phyloP scores from a whole-genome alignment of 2,329 filamentous ascomycete species.

The Coccinonectria pachysandricola region DNA sequence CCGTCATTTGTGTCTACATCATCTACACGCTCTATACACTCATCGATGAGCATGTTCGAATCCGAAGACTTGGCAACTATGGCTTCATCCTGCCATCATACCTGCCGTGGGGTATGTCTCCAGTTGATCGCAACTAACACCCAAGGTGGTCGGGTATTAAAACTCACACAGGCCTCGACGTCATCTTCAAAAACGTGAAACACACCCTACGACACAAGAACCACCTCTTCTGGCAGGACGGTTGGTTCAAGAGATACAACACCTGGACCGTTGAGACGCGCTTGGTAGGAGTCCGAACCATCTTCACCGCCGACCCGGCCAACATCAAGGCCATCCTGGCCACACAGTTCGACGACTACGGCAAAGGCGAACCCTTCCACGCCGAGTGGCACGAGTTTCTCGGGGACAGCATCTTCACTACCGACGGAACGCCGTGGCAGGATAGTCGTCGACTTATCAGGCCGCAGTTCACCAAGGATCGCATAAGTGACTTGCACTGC shows the following conservation, averaged over 20 bases:
- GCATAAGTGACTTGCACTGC: constrained; percentile 68
- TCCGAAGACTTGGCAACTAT: constrained; percentile 36
- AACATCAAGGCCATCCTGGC: constrained; percentile 90
- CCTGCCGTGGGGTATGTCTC: constrained; percentile 37
- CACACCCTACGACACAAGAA: constrained; percentile 44
- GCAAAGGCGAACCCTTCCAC: constrained; percentile 70
- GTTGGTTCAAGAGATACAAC: constrained; percentile 32
- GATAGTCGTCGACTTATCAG: constrained; percentile 70
- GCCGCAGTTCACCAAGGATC: constrained; percentile 78
- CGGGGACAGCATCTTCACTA: constrained; percentile 66
- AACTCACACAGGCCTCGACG: constrained; percentile 43
- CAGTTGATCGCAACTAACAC: no score
- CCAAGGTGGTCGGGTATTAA: no score
- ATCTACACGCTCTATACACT: constrained; percentile 27
- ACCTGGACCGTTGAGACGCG: constrained; percentile 51
- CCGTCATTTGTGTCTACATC: constrained; percentile 27
- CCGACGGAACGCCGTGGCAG: constrained; percentile 72
- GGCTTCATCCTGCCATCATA: constrained; percentile 26
- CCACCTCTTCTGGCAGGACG: constrained; percentile 48
- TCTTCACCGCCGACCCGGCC: constrained; percentile 74
- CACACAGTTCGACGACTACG: constrained; percentile 74
- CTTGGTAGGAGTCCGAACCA: constrained; percentile 44
- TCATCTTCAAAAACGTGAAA: constrained; percentile 47
- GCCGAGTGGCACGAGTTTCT: constrained; percentile 65
- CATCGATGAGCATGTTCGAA: constrained; percentile 32